Evolutionary conservation across 768 basidiomycete genomes (phyloP).

Genomic region (Amanita pseudoporphyria): DNA sequence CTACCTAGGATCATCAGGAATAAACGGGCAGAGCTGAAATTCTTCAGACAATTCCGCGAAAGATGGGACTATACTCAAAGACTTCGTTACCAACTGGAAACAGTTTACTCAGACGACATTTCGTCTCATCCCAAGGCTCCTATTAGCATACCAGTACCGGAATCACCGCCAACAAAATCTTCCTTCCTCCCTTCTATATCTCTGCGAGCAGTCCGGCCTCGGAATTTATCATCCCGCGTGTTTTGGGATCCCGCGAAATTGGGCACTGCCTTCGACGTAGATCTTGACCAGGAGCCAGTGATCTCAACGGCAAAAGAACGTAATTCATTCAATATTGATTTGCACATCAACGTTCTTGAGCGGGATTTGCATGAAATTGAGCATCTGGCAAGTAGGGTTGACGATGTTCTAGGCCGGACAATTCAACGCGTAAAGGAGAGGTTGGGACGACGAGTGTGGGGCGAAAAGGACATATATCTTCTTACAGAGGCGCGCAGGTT

Average conservation of each 20-base stretch:
- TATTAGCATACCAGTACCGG: background rate
- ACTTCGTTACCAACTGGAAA: background rate
- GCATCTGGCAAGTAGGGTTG: slow-evolving; percentile 30
- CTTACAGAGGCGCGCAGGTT: slow-evolving; percentile 17
- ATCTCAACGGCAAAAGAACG: slow-evolving; percentile 5
- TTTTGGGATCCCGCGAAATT: slow-evolving; percentile 4
- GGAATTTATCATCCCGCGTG: background rate
- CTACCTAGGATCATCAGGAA: slow-evolving; percentile 32
- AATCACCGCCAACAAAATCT: background rate
- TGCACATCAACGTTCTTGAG: slow-evolving; percentile 47
- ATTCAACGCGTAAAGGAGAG: slow-evolving; percentile 62
- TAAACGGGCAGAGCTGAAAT: slow-evolving; percentile 39
- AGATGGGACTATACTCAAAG: background rate
- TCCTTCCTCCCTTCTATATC: background rate
- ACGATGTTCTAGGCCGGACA: slow-evolving; percentile 37
- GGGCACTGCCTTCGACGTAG: slow-evolving; percentile 23
- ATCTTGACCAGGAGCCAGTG: slow-evolving; percentile 17
- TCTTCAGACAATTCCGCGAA: slow-evolving; percentile 26
- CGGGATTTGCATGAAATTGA: slow-evolving; percentile 45
- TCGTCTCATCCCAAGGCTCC: background rate
- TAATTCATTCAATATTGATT: slow-evolving; percentile 39
- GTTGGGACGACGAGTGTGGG: slow-evolving; percentile 73
- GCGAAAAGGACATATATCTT: slow-evolving; percentile 46
- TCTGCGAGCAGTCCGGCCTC: background rate
- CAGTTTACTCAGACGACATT: background rate